Percentiles rank a stretch among this genome's conserved stretches.
Evolutionary conservation across 2,329 filamentous ascomycete genomes (phyloP).

Genomic region (Fusarium phyllophilum): DNA sequence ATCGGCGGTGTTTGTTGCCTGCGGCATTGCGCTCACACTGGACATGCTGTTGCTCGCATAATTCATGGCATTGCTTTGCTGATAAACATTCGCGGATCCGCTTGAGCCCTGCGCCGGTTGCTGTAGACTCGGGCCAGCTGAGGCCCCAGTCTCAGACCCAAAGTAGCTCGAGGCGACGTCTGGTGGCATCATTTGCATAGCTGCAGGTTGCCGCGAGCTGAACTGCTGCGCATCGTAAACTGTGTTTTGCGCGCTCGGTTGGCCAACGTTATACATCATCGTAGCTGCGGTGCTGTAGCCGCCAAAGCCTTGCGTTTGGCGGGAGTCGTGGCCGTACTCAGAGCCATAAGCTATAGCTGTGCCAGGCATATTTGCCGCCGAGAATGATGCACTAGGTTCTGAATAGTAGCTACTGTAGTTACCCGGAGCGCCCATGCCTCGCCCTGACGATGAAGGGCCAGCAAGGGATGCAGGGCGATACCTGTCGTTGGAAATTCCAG

Average conservation of each 20-base stretch:
- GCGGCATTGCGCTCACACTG: constrained; percentile 58
- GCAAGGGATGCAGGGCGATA: constrained; percentile 62
- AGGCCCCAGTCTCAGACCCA: constrained; percentile 52
- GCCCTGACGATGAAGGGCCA: constrained; percentile 58
- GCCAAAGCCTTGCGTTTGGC: constrained; percentile 65
- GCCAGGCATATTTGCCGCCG: constrained; percentile 67
- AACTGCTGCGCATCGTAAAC: constrained; percentile 84
- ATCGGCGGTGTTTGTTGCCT: constrained; percentile 52
- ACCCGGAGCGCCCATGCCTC: constrained; percentile 65
- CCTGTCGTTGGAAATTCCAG: constrained; percentile 51
- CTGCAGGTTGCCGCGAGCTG: constrained; percentile 78
- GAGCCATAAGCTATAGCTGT: constrained; percentile 67
- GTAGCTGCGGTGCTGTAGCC: constrained; percentile 68
- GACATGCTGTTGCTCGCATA: constrained; percentile 61
- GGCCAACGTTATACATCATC: constrained; percentile 83
- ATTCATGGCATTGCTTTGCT: constrained; percentile 66
- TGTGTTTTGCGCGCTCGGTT: constrained; percentile 68
- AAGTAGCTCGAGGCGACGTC: constrained; percentile 77
- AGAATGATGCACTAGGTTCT: constrained; percentile 62
- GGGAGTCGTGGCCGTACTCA: constrained; percentile 72
- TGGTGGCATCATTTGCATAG: constrained; percentile 73
- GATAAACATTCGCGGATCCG: constrained; percentile 70
- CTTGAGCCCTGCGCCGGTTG: constrained; percentile 60
- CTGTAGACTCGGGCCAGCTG: constrained; percentile 65
- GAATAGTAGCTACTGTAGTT: constrained; percentile 70